Percentiles rank a stretch among this genome's conserved stretches.
Evolutionary conservation across 2,329 filamentous ascomycete genomes (phyloP).

Genomic region (Scorias spongiosa): DNA sequence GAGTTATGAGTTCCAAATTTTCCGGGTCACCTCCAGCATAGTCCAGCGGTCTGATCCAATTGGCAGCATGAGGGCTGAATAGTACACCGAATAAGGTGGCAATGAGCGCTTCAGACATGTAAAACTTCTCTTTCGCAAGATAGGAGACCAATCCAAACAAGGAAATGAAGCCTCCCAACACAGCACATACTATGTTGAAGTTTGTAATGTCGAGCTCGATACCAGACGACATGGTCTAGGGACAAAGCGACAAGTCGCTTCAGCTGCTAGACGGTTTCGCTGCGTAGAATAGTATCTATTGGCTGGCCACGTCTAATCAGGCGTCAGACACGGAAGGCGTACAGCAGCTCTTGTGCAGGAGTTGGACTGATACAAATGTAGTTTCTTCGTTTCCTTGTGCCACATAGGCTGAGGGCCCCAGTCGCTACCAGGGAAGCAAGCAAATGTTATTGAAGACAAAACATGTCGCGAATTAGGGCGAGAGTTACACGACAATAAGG

Average conservation of each 20-base stretch:
- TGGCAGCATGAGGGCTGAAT: constrained; percentile 63
- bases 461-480: no score
- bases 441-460: neutral
- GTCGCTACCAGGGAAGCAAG: neutral
- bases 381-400: neutral
- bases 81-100: constrained; percentile 63
- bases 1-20: constrained; percentile 56
- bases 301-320: no score
- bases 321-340: no score
- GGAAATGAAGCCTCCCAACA: constrained; percentile 74
- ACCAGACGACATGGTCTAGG: neutral
- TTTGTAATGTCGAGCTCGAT: constrained; percentile 44
- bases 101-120: constrained; percentile 84
- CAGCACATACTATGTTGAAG: constrained; percentile 72
- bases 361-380: neutral
- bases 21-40: constrained; percentile 47
- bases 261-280: no score
- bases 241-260: no score
- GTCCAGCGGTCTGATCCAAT: constrained; percentile 57
- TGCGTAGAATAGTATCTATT: no score
- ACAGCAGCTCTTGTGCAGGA: neutral
- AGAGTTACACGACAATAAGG: neutral
- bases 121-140: constrained; percentile 76
- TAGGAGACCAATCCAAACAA: constrained; percentile 85
- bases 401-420: no score